Evolutionary conservation across 2,329 filamentous ascomycete species (phyloP), one percentile per base, ranked within the genome.

Genomic region (Phaeosphaeria sp.): DNA sequence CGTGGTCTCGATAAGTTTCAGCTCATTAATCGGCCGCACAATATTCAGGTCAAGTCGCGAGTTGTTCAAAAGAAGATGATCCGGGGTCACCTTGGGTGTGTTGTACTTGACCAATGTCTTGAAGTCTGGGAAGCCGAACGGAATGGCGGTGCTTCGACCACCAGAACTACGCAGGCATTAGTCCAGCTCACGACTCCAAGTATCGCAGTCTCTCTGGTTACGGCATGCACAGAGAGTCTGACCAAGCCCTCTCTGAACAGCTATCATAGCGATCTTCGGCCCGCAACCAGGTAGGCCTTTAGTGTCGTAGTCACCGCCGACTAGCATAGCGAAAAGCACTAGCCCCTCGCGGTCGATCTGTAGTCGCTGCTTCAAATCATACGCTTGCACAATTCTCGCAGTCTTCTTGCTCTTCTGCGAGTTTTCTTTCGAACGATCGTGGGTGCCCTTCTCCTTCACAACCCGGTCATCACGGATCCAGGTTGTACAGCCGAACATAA

Each of bases 401-500:
- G 64, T 54, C 21, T 67, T 71, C 22, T 53, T 60, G 43, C 65
- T 72, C 58, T 77, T 78, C 49, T 68, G 66, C 0, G 71, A 76
- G 47, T 74, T 71, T 25, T 69, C 68, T 21, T 72, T 74, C 1
- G 64, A 63, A 4, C 63, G 64, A 27, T 67, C 58, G 2, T 48
- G 61, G 11, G 52, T 62, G 9, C 57, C 64, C 7, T 62, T 56
- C 17, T 67, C 56, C 54, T 72, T 75, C 1, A 67, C 62, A n/a
- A 67, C 46, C 17, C 71, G 65, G 46, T 72, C 58, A 49, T 75
- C 71, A 2, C 74, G 68, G 39, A 84, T 74, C n/a, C 83, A 67
- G 1, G 77, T 72, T 1, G 67, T 74, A 56, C 77, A 80, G 3
- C 82, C 80, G 50, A 83, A 83, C 78, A 84, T 80, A 15, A 84